A percentile compares a stretch with the other conserved stretches of the same genome.
Conservation (phyloP, 495 filamentous ascomycete genomes). For the Amorphotheca resinae region DNA sequence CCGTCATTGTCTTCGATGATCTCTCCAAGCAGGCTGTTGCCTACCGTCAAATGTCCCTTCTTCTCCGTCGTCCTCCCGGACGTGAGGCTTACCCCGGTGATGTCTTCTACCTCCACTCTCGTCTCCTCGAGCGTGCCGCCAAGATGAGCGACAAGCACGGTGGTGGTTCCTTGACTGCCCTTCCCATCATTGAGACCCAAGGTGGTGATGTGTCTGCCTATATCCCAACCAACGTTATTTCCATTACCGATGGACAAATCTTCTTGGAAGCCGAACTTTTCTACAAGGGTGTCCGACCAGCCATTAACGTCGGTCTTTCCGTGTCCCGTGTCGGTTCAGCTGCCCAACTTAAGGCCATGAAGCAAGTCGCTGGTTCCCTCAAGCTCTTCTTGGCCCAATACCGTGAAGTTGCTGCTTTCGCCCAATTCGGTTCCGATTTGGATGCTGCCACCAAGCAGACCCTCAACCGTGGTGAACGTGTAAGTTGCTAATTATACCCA, state of each 20-base stretch:
- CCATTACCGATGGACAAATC: conserved; percentile 98
- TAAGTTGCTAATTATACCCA: conserved; percentile 33
- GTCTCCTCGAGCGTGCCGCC: conserved; percentile 97
- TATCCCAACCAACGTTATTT: conserved; percentile 99
- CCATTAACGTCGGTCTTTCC: conserved; percentile 99
- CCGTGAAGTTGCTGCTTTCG: conserved; percentile 99
- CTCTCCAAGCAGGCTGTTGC: conserved; percentile 98
- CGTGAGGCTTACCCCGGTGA: conserved; percentile 99
- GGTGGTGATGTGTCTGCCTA: conserved; percentile 99
- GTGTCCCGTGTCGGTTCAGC: conserved; percentile 99
- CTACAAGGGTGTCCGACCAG: conserved; percentile 99
- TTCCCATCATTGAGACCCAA: conserved; percentile 98
- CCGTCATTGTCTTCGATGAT: conserved; percentile 91
- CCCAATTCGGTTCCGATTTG: conserved; percentile 99
- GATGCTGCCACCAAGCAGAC: conserved; percentile 99
- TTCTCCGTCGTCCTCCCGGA: conserved; percentile 96
- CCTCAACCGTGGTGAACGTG: conserved; percentile 94
- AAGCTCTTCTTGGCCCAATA: conserved; percentile 99
- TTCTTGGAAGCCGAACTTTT: conserved; percentile 99
- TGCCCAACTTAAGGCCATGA: conserved; percentile 99
- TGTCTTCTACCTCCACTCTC: conserved; percentile 99
- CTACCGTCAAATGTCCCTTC: conserved; percentile 98
- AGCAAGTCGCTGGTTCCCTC: conserved; percentile 98
- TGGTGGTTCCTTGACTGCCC: conserved; percentile 91
- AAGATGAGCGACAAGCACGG: conserved; percentile 98